Evolutionary conservation across 371 early-diverging fungal species (phyloP).

Genomic region (Massospora cicadina): DNA sequence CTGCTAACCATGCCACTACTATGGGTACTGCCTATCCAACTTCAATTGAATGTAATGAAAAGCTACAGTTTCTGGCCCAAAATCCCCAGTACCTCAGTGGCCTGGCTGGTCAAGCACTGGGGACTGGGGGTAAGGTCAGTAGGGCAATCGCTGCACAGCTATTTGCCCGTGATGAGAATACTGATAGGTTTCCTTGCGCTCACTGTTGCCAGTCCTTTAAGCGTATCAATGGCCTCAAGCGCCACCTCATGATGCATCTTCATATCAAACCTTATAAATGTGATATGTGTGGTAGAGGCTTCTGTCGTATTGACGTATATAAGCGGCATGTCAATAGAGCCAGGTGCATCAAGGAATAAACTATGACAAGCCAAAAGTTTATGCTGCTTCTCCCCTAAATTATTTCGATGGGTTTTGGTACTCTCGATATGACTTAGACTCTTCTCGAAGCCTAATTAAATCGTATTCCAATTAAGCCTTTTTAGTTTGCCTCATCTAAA

Average conservation of each 20-base stretch:
- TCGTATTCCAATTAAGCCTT: no score
- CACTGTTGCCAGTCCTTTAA: conserved; percentile 6
- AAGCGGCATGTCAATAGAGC: not conserved
- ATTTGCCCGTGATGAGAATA: not conserved
- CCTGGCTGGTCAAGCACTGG: not conserved
- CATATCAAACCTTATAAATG: conserved; percentile 6
- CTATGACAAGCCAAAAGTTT: no score
- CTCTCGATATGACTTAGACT: no score
- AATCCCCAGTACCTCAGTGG: conserved; percentile 8
- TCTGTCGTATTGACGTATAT: conserved; percentile 2
- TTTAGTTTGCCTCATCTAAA: no score
- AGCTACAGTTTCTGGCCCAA: not conserved
- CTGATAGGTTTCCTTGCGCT: conserved; percentile 4
- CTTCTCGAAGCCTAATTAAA: no score
- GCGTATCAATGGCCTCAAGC: not conserved
- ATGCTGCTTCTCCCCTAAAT: no score
- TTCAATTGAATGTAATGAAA: not conserved
- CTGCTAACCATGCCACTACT: not conserved
- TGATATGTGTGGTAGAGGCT: not conserved
- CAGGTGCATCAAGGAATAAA: conserved; percentile 7
- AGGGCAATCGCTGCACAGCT: not conserved
- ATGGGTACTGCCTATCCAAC: not conserved
- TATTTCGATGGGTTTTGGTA: no score
- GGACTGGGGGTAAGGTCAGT: not conserved
- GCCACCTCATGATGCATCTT: conserved; percentile 2